phyloP scores from a whole-genome alignment of 352 stramenopile species.

The Phytophthora citrophthora region DNA sequence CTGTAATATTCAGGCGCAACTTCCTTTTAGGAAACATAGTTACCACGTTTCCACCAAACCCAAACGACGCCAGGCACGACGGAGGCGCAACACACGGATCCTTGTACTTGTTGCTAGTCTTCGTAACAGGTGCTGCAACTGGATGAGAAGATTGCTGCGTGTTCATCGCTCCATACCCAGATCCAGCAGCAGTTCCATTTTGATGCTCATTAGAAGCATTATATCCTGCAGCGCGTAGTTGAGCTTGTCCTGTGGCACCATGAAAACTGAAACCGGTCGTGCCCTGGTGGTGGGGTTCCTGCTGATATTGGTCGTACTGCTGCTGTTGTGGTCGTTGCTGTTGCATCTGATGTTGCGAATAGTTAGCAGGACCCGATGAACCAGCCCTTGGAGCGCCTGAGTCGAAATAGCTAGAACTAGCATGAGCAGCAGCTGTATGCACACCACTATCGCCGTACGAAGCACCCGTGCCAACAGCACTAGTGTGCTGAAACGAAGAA shows the following conservation, averaged over 20 bases:
- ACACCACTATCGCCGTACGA: conserved; percentile 11
- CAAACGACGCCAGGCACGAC: conserved; percentile 81
- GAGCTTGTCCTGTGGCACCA: conserved; percentile 6
- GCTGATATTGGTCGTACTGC: conserved; percentile 21
- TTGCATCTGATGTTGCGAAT: conserved; percentile 24
- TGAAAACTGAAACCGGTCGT: conserved; percentile 14
- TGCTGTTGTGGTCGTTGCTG: conserved; percentile 6
- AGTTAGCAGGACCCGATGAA: conserved; percentile 10
- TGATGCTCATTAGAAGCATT: conserved; percentile 9
- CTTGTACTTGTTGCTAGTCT: conserved; percentile 83
- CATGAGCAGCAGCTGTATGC: conserved; percentile 11
- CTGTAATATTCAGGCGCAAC: conserved; percentile 71
- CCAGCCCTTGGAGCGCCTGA: conserved; percentile 10
- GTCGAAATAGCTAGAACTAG: conserved; percentile 18
- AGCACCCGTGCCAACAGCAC: not conserved
- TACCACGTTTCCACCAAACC: conserved; percentile 89
- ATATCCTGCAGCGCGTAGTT: conserved; percentile 17
- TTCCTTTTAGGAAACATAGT: conserved; percentile 91
- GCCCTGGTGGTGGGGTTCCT: conserved; percentile 19
- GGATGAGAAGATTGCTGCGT: conserved; percentile 21
- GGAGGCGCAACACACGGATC: conserved; percentile 77
- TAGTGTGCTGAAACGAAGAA: conserved; percentile 10
- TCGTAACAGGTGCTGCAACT: conserved; percentile 21
- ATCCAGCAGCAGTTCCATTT: conserved; percentile 14
- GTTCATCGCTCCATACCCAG: conserved; percentile 9